Evolutionary conservation across 352 stramenopile species (phyloP).

Genomic region (Phytopythium helicoides): DNA sequence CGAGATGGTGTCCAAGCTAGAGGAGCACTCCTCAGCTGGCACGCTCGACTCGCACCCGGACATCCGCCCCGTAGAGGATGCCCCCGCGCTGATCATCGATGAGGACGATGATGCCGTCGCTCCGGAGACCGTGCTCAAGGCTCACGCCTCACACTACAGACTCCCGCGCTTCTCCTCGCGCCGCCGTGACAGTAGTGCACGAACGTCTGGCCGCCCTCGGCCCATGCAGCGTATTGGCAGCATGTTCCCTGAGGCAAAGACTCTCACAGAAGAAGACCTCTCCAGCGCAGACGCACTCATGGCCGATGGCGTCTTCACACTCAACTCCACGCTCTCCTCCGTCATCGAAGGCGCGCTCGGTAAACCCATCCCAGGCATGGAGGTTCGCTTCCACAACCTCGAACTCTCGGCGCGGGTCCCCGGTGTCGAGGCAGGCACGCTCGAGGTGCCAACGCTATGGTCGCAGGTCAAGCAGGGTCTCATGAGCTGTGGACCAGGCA

Average conservation of each 20-base stretch:
- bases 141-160: constrained; percentile 19
- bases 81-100: constrained; percentile 1
- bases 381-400: constrained; percentile 53
- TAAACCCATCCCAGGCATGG: constrained; percentile 42
- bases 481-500: constrained; percentile 5
- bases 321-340: constrained; percentile 46
- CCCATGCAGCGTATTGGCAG: constrained; percentile 16
- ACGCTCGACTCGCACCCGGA: constrained; percentile 2
- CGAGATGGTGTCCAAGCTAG: no score
- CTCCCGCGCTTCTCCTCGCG: constrained; percentile 30
- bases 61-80: background rate
- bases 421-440: constrained; percentile 10
- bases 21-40: no score
- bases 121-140: constrained; percentile 14
- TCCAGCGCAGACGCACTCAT: constrained; percentile 47
- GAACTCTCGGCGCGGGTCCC: constrained; percentile 30
- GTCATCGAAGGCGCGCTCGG: constrained; percentile 37
- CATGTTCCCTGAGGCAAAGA: constrained; percentile 20
- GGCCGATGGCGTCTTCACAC: constrained; percentile 38
- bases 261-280: constrained; percentile 27
- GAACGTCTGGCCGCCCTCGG: constrained; percentile 12
- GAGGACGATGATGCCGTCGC: constrained; percentile 6
- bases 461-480: constrained; percentile 28
- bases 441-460: constrained; percentile 40
- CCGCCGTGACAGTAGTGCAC: constrained; percentile 14